Evolutionary conservation across 805 yeast species (phyloP), one percentile per base, ranked within the genome.

Genomic region (Ogataea angusta): DNA sequence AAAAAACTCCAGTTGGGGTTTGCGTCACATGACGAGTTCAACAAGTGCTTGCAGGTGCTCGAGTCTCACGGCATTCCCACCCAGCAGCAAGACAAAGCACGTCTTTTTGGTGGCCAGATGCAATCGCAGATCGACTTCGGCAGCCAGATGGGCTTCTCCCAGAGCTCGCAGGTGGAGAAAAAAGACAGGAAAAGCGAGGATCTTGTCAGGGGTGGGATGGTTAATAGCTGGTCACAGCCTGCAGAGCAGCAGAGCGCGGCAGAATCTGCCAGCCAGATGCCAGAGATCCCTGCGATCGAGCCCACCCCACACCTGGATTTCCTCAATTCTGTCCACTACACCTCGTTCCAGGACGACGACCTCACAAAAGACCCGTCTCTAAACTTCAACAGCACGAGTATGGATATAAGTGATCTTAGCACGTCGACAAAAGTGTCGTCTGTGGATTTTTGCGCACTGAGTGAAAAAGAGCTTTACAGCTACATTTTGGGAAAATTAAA

Each of bases 1-100:
- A 51, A 43, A 40, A 54, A 48, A 23, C 28, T 54, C 4, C 59
- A 54, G 35, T 21, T 53, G 19, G 45, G 54, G 19, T 52, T 54
- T 27, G 27, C 47, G 2, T 40, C 32, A 8, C 22, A 28, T 5
- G 35, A 32, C 2, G 54, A 47, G 18, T 52, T 40, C 30, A 39
- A 41, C 4, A 30, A 25, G 5, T 53, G 54, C 37, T 17, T 52
- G n/a, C 35, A 42, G 17, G 28, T 36, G 12, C 40, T 54, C 18
- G 42, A 42, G 8, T 10, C 19, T 7, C 49, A 52, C 48, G 47
- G 45, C 2, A 38, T 54, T 22, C 30, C 43, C 6, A 36, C 43
- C 5, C 49, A 46, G 19, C 38, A 38, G 13, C 51, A 46, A 19
- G 42, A 39, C 1, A 32, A 43, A 14, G 12, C 27, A 12, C 17